These are phyloP conservation scores for Alisma plantagoaquatica DNA, from an alignment of 106 monocot species.

Conservation along the genomic window DNA sequence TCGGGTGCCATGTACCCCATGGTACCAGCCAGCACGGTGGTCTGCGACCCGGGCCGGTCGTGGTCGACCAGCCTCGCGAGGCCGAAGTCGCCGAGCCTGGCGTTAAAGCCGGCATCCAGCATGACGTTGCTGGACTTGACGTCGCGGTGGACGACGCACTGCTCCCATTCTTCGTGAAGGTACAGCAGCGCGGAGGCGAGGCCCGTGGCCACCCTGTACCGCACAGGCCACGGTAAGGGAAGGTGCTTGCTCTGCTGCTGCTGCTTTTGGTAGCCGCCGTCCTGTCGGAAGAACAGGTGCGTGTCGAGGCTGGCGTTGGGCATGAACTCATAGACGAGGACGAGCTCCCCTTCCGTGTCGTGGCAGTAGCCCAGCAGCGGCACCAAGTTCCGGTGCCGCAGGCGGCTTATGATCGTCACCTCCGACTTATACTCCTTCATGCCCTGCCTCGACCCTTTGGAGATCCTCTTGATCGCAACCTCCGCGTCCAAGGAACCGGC, in stretches of 20 bases:
- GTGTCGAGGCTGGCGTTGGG: slow-evolving; percentile 10
- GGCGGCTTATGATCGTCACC: slow-evolving; percentile 17
- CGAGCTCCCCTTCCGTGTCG: not conserved
- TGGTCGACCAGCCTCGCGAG: too few species aligned
- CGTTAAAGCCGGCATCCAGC: too few species aligned
- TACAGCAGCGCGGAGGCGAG: not conserved
- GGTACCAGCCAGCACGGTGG: not conserved
- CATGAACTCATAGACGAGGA: slow-evolving; percentile 13
- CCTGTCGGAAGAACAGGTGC: too few species aligned
- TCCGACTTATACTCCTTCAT: slow-evolving; percentile 18
- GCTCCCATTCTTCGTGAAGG: not conserved
- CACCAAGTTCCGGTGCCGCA: slow-evolving; percentile 16
- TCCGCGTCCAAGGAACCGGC: not conserved
- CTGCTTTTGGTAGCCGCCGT: too few species aligned
- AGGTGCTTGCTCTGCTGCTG: too few species aligned
- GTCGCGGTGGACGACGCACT: too few species aligned
- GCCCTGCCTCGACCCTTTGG: slow-evolving; percentile 1
- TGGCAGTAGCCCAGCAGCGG: slow-evolving; percentile 9
- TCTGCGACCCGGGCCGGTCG: not conserved
- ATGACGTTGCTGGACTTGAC: too few species aligned
- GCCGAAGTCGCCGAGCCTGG: too few species aligned
- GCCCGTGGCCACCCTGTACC: not conserved
- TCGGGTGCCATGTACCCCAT: too few species aligned
- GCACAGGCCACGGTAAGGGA: not conserved
- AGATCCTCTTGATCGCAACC: slow-evolving; percentile 11